Evolutionary conservation across 2,329 filamentous ascomycete species (phyloP), one percentile per base, ranked within the genome.

Genomic region (Dactylellina haptotyla): DNA sequence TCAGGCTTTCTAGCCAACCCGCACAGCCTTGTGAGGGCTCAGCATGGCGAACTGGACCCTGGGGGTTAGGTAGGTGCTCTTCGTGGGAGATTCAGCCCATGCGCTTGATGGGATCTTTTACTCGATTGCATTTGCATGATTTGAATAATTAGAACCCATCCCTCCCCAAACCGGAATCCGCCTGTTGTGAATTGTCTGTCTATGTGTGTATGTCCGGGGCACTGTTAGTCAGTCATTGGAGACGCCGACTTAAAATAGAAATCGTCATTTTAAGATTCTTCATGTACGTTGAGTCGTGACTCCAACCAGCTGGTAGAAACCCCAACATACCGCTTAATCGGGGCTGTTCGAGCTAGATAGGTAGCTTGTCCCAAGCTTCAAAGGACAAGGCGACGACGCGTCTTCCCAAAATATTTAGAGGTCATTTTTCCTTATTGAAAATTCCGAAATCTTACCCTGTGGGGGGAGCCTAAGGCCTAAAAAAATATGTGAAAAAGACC

Each of bases 221-320:
- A 6, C 20, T 25, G 45, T 18, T 16, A 37, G 43, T 39, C 18
- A 18, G n/a, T 18, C 3, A 23, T 46, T 26, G 51, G 54, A 64
- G 43, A 51, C 37, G 43, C 48, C 34, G 46, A 50, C 67, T 59
- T 54, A 72, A 72, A 72, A 72, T 72, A 72, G 67, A 72, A 65
- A 46, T 37, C 28, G 41, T 16, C 28, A 54, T 61, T 34, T 32
- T 45, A 16, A 41, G 45, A 37, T 50, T 26, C 39, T 67, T 61
- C 34, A 69, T 62, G 64, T 69, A 61, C 16, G 20, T 51, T 28
- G 28, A 56, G 34, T 62, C 64, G 64, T 69, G 64, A 69, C 64
- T 61, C 53, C 54, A 25, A 59, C 54, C 53, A 61, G 50, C 41
- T 59, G 56, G 48, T 57, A 37, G 41, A 43, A 39, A 14, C n/a